These are phyloP conservation scores for Pachysolen tannophilus DNA, from an alignment of 805 yeast species.

Conservation along the genomic window DNA sequence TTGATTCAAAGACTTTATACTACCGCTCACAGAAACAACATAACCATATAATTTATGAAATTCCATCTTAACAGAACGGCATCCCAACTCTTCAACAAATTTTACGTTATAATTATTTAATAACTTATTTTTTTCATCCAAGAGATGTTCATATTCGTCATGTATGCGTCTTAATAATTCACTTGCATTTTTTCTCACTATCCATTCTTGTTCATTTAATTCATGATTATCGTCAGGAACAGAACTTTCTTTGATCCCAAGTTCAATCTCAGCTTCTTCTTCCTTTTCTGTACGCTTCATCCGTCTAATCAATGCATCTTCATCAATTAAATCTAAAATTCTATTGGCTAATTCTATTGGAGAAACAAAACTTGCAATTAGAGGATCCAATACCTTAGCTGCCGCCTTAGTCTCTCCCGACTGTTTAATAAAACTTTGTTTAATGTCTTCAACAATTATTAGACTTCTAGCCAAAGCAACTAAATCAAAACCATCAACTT, in stretches of 20 bases:
- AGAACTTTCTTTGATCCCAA: slow-evolving; percentile 10
- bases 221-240: slow-evolving; percentile 9
- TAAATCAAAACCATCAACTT: slow-evolving; percentile 21
- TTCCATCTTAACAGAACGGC: slow-evolving; percentile 25
- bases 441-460: slow-evolving; percentile 3
- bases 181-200: slow-evolving; percentile 10
- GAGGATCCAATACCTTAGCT: slow-evolving; percentile 16
- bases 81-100: slow-evolving; percentile 17
- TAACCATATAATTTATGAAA: slow-evolving; percentile 35
- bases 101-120: slow-evolving; percentile 21
- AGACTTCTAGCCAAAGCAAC: slow-evolving; percentile 17
- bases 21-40: slow-evolving; percentile 41
- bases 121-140: slow-evolving; percentile 24
- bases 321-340: slow-evolving; percentile 34
- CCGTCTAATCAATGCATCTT: slow-evolving; percentile 22
- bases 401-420: slow-evolving; percentile 16
- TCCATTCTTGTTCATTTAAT: slow-evolving; percentile 9
- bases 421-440: neutral
- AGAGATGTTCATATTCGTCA: slow-evolving; percentile 13
- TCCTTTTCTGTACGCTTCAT: slow-evolving; percentile 14
- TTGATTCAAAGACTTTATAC: slow-evolving; percentile 16
- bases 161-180: slow-evolving; percentile 9
- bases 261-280: slow-evolving; percentile 3
- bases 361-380: slow-evolving; percentile 24
- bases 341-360: slow-evolving; percentile 33